Base-by-base conservation (phyloP, 441 rosid genomes). In the Cnidoscolus chayamansa region DNA sequence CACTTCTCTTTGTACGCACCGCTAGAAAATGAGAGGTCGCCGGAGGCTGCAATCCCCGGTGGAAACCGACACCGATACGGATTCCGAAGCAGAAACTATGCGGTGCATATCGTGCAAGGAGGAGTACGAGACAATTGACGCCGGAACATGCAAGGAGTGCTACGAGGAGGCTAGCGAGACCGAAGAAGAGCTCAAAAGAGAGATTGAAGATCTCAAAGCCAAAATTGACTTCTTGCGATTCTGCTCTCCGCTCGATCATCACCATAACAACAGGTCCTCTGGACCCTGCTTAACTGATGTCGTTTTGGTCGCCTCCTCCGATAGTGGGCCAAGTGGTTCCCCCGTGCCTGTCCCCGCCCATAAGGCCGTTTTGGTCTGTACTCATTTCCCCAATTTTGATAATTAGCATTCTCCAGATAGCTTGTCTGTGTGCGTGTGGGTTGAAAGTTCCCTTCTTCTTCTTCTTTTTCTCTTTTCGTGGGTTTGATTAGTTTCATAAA, bases 91-190 rank as follows among this genome's bases (percentile, higher is more conserved):
- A 16, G 85, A 84, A 64, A 79, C 77, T 56, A 84, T 91, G 90
- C 80, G 89, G 0, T 91, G 97, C 84, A 65, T 88, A 43, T 93
- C 92, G 10, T 93, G 98, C 75, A 80, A 76, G 70, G 92, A 87
- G 70, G 87, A 82, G 77, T 88, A 91, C 78, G 72, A 53, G 35
- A 25, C 77, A 30, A 70, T 73, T 30, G 91, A 91, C 49, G 93
- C 92, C 35, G 97, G 98, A 13, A 91, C 96, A n/a, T 94, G 98
- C 83, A 90, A 89, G 77, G 97, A 89, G 79, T 91, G 98, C 72
- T 91, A 88, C 76, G 95, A 86, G 47, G 93, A 89, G 79, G 96
- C 96, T 2, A 87, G 94, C 77, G 94, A 90, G 82, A 90, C 91
- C n/a, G 87, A 94, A 80, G 94, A 89, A 69, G 98, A 90, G 82